Evolutionary conservation across 1,139 yeast genomes (phyloP).

Genomic region (Saccharomyces hybrid): DNA sequence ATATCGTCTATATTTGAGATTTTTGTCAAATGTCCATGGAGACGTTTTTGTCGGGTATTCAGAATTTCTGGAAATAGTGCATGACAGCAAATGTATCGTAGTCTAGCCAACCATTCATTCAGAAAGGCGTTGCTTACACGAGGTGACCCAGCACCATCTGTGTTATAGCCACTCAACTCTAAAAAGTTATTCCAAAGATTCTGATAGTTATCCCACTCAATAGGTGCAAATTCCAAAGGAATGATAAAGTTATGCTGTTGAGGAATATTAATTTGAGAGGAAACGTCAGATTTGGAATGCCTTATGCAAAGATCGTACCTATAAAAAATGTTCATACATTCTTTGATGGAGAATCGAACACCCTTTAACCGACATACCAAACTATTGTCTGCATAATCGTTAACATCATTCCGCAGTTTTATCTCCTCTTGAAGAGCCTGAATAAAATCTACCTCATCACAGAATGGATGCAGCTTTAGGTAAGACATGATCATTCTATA

Average conservation of each 20-base stretch:
- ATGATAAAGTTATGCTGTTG: slow-evolving; percentile 63
- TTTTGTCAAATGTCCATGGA: too few relatives aligned
- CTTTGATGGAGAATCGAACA: slow-evolving; percentile 16
- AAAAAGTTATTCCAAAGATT: slow-evolving; percentile 58
- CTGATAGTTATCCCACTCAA: slow-evolving; percentile 85
- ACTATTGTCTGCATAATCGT: neutral
- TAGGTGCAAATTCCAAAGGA: slow-evolving; percentile 65
- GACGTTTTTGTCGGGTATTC: too few relatives aligned
- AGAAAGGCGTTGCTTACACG: slow-evolving; percentile 17
- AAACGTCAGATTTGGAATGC: slow-evolving; percentile 80
- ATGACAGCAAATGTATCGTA: slow-evolving; percentile 79
- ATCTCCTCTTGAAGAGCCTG: neutral
- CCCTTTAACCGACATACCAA: slow-evolving; percentile 12
- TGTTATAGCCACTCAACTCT: slow-evolving; percentile 42
- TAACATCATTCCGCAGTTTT: slow-evolving; percentile 1
- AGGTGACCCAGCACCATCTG: slow-evolving; percentile 54
- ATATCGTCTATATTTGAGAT: too few relatives aligned
- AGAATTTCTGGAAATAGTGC: too few relatives aligned
- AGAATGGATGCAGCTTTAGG: slow-evolving; percentile 60
- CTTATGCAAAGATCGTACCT: slow-evolving; percentile 46
- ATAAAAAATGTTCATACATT: slow-evolving; percentile 20
- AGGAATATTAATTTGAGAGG: slow-evolving; percentile 68
- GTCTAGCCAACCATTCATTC: slow-evolving; percentile 54
- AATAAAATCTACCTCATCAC: too few relatives aligned
- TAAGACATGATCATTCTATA: slow-evolving; percentile 64